Conservation (phyloP, 371 early-diverging fungal genomes). For the Polyrhizophydium stewartii region DNA sequence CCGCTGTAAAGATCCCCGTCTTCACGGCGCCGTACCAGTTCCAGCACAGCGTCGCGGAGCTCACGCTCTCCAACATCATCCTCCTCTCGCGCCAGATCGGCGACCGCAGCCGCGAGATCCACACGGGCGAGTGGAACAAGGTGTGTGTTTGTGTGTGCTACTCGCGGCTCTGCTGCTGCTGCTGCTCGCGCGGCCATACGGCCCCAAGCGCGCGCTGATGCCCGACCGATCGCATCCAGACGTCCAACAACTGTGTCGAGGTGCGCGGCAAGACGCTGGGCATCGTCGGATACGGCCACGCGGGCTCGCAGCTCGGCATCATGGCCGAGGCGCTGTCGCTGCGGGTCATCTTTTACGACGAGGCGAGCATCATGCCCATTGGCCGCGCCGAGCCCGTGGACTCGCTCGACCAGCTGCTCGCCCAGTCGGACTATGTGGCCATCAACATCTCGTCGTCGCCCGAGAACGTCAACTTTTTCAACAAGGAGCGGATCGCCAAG, state of each 20-base stretch:
- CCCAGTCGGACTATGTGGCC: conserved; percentile 78
- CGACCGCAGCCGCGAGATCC: conserved; percentile 88
- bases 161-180: no score
- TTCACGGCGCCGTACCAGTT: conserved; percentile 28
- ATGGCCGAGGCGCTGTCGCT: conserved; percentile 93
- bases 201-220: no score
- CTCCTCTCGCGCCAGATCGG: conserved; percentile 86
- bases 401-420: conserved; percentile 70
- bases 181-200: no score
- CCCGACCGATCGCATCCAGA: conserved; percentile 18
- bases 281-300: conserved; percentile 94
- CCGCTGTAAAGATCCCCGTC: conserved; percentile 27
- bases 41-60: conserved; percentile 1
- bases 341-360: conserved; percentile 80
- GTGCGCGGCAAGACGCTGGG: conserved; percentile 81
- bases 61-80: conserved; percentile 71
- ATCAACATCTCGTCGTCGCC: conserved; percentile 85
- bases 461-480: conserved; percentile 90
- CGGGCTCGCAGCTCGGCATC: conserved; percentile 89
- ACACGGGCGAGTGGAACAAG: conserved; percentile 88
- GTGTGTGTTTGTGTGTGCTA: conserved; percentile 5
- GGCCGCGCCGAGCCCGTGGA: conserved; percentile 71
- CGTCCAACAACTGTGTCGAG: conserved; percentile 78
- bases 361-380: conserved; percentile 85
- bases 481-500: conserved; percentile 64